Conservation (phyloP, 2,329 filamentous ascomycete species). For the Dactylellina sp. region DNA sequence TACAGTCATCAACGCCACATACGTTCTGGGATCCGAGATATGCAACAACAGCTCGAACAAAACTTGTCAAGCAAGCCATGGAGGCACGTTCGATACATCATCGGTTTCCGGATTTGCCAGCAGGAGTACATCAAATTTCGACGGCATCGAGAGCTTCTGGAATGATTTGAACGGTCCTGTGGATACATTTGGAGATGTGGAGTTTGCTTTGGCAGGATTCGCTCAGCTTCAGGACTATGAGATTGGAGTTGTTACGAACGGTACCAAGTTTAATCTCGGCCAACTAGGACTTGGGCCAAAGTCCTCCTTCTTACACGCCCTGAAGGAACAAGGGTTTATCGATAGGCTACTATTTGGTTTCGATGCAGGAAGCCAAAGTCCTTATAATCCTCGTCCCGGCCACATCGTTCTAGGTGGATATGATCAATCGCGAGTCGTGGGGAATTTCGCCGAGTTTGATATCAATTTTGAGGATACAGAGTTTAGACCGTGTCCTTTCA, state of each 20-base stretch:
- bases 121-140: slow-evolving; percentile 16
- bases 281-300: slow-evolving; percentile 43
- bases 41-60: slow-evolving; percentile 39
- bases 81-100: slow-evolving; percentile 30
- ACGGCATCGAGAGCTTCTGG: slow-evolving; percentile 45
- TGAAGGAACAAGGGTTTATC: slow-evolving; percentile 47
- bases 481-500: slow-evolving; percentile 50
- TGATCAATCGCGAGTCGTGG: slow-evolving; percentile 45
- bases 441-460: slow-evolving; percentile 48
- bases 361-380: slow-evolving; percentile 53
- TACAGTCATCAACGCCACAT: slow-evolving; percentile 50
- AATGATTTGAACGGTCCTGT: slow-evolving; percentile 46
- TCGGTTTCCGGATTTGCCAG: slow-evolving; percentile 14
- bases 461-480: slow-evolving; percentile 54
- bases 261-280: slow-evolving; percentile 46
- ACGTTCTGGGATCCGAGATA: slow-evolving; percentile 45
- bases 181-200: slow-evolving; percentile 37
- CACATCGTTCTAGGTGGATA: slow-evolving; percentile 49
- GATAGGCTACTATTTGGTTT: slow-evolving; percentile 43
- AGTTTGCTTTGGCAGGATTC: slow-evolving; percentile 46
- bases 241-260: slow-evolving; percentile 48
- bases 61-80: slow-evolving; percentile 47
- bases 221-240: slow-evolving; percentile 42
- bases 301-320: slow-evolving; percentile 33
- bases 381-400: slow-evolving; percentile 41